A percentile compares a stretch with the other conserved stretches of the same genome.
Evolutionary conservation across 2,329 filamentous ascomycete species (phyloP).

Genomic region (Epichloe aotearoae): DNA sequence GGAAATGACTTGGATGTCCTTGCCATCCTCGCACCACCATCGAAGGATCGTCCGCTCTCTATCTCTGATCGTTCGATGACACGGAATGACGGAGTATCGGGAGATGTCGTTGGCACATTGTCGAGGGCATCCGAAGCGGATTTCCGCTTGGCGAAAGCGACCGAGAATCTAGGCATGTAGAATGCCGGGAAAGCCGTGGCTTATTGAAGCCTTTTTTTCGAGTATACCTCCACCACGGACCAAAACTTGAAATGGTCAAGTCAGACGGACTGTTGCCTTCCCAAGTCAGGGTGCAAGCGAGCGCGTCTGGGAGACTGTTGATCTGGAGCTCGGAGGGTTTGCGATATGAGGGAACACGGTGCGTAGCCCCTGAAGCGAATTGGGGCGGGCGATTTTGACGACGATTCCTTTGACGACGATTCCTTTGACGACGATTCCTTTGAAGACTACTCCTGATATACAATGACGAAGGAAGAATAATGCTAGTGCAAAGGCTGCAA

Average conservation of each 20-base stretch:
- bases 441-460: too few relatives aligned
- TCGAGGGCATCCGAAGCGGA: constrained; percentile 42
- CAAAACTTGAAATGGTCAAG: neutral
- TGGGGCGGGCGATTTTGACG: too few relatives aligned
- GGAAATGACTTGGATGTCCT: constrained; percentile 23
- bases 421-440: too few relatives aligned
- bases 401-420: too few relatives aligned
- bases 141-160: constrained; percentile 46
- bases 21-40: constrained; percentile 32
- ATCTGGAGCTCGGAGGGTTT: neutral
- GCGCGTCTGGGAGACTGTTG: neutral
- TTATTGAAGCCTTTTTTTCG: neutral
- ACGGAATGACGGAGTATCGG: constrained; percentile 40
- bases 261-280: neutral
- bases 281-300: neutral
- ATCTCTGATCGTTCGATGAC: constrained; percentile 42
- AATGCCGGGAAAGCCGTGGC: constrained; percentile 13
- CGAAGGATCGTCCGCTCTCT: constrained; percentile 32
- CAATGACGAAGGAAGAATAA: too few relatives aligned
- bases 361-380: too few relatives aligned
- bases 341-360: too few relatives aligned
- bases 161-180: constrained; percentile 51
- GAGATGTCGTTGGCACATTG: constrained; percentile 30
- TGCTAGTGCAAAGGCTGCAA: too few relatives aligned
- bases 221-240: neutral